Evolutionary conservation across 208 protist genomes (phyloP).

Genomic region (Leishmania amazonensis): DNA sequence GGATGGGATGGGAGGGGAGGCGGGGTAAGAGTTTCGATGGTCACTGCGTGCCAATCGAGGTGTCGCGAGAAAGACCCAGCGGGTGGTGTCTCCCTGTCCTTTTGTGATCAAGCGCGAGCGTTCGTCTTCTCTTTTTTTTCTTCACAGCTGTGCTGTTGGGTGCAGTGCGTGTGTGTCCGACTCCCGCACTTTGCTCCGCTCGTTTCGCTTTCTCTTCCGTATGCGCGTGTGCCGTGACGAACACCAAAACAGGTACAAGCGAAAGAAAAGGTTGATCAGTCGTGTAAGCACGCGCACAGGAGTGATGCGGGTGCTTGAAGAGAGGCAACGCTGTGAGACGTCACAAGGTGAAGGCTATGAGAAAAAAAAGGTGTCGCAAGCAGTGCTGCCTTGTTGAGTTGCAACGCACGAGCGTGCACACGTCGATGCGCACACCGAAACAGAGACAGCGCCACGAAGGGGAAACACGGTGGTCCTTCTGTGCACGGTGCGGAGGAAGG

Average conservation of each 20-base stretch:
- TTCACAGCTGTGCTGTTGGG: neutral
- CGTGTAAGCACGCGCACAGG: neutral
- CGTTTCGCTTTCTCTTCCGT: neutral
- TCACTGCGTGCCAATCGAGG: neutral
- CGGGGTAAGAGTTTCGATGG: neutral
- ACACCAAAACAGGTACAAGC: neutral
- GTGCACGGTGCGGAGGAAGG: too few relatives aligned
- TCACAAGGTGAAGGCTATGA: neutral
- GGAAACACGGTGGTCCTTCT: too few relatives aligned
- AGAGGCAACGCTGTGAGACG: neutral
- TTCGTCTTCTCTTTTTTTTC: neutral
- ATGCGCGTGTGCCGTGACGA: neutral
- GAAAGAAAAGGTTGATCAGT: neutral
- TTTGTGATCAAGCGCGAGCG: neutral
- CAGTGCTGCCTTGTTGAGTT: neutral
- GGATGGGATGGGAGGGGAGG: too few relatives aligned
- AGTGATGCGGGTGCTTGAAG: neutral
- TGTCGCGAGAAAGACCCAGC: neutral
- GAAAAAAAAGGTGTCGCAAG: neutral
- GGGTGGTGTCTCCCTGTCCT: neutral
- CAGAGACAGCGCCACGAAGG: too few relatives aligned
- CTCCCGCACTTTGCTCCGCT: neutral
- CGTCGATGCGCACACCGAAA: too few relatives aligned
- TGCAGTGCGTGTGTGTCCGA: neutral
- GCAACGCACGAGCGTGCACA: neutral